Evolutionary conservation across 1,284 basidiomycete species (phyloP).

Genomic region (Sporisorium reilianum): DNA sequence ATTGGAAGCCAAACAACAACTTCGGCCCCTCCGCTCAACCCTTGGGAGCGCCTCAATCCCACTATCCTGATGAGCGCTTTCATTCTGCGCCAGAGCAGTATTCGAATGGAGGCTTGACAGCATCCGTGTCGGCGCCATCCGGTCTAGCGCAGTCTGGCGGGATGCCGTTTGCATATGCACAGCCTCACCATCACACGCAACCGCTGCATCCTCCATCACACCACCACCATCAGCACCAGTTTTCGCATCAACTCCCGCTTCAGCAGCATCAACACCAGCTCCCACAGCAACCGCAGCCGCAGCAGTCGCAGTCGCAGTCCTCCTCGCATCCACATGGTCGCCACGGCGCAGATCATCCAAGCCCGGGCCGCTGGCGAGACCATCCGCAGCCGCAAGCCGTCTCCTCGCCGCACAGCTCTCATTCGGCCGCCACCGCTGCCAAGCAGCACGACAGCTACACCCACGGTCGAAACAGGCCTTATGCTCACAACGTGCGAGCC

Average conservation of each 20-base stretch:
- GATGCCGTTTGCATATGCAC: constrained; percentile 23
- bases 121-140: constrained; percentile 45
- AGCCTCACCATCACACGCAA: constrained; percentile 25
- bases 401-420: constrained; percentile 41
- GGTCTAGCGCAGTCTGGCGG: constrained; percentile 27
- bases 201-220: constrained; percentile 21
- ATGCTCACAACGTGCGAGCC: constrained; percentile 40
- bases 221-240: constrained; percentile 31
- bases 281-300: constrained; percentile 9
- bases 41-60: constrained; percentile 10
- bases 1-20: constrained; percentile 23
- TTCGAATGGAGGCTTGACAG: constrained; percentile 24
- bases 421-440: constrained; percentile 16
- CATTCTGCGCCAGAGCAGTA: constrained; percentile 24
- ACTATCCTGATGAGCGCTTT: constrained; percentile 42
- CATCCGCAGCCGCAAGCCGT: constrained; percentile 19
- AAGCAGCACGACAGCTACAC: constrained; percentile 38
- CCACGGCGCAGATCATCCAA: constrained; percentile 29
- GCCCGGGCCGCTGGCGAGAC: constrained; percentile 47
- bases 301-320: constrained; percentile 6
- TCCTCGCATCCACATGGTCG: constrained; percentile 21
- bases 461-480: constrained; percentile 28
- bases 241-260: constrained; percentile 17
- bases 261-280: constrained; percentile 18
- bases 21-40: constrained; percentile 17